A percentile compares a stretch with the other conserved stretches of the same genome.
phyloP scores from a whole-genome alignment of 176 grass and related monocot genomes.

The Aegilops umbellulata region DNA sequence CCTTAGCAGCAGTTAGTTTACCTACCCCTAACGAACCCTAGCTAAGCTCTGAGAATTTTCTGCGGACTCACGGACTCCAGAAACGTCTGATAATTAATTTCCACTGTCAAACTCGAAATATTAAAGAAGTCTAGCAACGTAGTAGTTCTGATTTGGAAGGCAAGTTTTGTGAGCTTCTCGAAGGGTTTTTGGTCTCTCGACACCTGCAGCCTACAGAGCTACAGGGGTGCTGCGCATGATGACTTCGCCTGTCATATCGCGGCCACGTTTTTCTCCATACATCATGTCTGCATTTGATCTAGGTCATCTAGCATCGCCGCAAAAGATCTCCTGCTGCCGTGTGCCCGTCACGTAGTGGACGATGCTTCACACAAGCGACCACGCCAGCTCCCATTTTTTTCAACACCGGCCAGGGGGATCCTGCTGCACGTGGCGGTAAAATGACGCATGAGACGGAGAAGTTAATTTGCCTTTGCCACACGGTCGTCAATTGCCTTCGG shows the following conservation, averaged over 20 bases:
- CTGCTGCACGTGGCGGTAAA: neutral
- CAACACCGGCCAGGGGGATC: neutral
- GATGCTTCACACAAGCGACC: neutral
- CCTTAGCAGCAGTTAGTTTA: conserved; percentile 6
- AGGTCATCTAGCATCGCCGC: neutral
- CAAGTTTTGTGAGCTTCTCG: neutral
- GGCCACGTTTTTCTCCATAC: neutral
- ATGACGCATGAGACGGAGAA: neutral
- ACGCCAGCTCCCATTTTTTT: neutral
- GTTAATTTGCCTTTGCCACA: neutral
- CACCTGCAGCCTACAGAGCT: neutral
- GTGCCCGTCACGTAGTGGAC: neutral
- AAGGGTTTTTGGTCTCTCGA: neutral
- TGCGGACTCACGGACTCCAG: neutral
- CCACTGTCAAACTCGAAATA: neutral
- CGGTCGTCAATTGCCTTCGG: neutral
- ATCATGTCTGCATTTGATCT: neutral
- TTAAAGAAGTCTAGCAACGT: neutral
- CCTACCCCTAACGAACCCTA: conserved; percentile 24
- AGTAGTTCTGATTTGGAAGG: neutral
- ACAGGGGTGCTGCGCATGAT: neutral
- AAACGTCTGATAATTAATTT: neutral
- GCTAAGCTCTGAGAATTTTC: neutral
- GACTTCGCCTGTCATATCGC: neutral
- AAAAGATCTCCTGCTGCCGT: neutral